These are phyloP conservation scores for Globisporangium heterothallicum DNA, from an alignment of 352 stramenopile species.

Conservation along the genomic window DNA sequence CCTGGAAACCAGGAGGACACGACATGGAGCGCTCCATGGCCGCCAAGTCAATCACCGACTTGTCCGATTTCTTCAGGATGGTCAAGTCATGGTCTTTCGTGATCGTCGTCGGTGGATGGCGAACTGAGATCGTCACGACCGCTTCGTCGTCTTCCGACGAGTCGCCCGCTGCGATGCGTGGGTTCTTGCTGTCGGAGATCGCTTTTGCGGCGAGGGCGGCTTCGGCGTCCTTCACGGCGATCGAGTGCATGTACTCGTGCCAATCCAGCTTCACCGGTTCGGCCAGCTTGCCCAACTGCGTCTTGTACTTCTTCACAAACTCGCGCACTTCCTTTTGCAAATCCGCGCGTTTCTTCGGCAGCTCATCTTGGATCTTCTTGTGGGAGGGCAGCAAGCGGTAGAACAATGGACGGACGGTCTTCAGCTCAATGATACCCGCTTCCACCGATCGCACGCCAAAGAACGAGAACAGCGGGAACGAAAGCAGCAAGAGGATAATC, in stretches of 20 bases:
- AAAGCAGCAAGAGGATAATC: slow-evolving; percentile 70
- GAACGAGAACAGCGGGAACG: slow-evolving; percentile 85
- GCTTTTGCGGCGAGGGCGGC: background rate
- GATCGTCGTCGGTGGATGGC: slow-evolving; percentile 47
- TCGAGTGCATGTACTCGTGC: slow-evolving; percentile 80
- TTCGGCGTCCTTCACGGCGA: slow-evolving; percentile 24
- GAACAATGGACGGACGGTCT: slow-evolving; percentile 78
- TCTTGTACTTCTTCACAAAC: slow-evolving; percentile 74
- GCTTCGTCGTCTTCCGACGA: slow-evolving; percentile 19
- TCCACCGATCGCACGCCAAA: slow-evolving; percentile 85
- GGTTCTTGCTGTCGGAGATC: slow-evolving; percentile 1
- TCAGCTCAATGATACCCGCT: slow-evolving; percentile 84
- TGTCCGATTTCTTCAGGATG: slow-evolving; percentile 69
- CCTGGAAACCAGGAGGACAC: slow-evolving; percentile 62
- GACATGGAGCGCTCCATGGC: slow-evolving; percentile 72
- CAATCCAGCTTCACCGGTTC: slow-evolving; percentile 75
- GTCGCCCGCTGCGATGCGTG: background rate
- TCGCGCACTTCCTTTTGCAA: slow-evolving; percentile 71
- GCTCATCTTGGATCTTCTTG: slow-evolving; percentile 75
- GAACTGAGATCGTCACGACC: slow-evolving; percentile 2
- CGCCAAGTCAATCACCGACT: slow-evolving; percentile 63
- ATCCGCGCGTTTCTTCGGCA: slow-evolving; percentile 52
- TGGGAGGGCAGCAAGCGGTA: slow-evolving; percentile 75
- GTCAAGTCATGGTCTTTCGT: slow-evolving; percentile 76
- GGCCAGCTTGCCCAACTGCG: slow-evolving; percentile 53